These are phyloP conservation scores for Leccinum fallax DNA, from an alignment of 1,284 basidiomycete genomes.

Conservation along the genomic window DNA sequence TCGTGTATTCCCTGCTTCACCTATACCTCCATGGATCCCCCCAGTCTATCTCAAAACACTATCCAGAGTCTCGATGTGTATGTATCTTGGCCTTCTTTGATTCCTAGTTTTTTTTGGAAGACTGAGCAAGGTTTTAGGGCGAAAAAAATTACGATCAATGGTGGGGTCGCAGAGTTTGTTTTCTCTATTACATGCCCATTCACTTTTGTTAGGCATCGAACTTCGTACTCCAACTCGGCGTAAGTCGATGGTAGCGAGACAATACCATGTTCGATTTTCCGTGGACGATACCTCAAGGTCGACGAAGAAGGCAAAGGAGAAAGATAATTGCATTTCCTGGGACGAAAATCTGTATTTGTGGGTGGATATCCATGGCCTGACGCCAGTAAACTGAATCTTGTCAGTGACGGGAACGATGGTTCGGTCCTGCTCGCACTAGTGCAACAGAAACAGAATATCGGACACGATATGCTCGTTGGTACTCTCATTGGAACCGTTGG, in stretches of 20 bases:
- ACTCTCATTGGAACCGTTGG: slow-evolving; percentile 14
- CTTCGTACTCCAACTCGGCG: slow-evolving; percentile 12
- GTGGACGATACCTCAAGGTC: slow-evolving; percentile 10
- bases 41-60: background rate
- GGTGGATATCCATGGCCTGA: slow-evolving; percentile 2
- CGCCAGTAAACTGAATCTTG: background rate
- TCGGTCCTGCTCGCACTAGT: slow-evolving; percentile 14
- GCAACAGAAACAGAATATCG: slow-evolving; percentile 9
- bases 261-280: slow-evolving; percentile 16
- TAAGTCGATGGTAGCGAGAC: slow-evolving; percentile 9
- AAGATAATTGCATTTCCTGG: slow-evolving; percentile 15
- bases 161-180: slow-evolving; percentile 3
- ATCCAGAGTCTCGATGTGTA: slow-evolving; percentile 11
- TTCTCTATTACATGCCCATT: background rate
- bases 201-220: slow-evolving; percentile 12
- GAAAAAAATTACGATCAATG: slow-evolving; percentile 17
- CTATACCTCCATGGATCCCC: slow-evolving; percentile 5
- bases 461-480: slow-evolving; percentile 12
- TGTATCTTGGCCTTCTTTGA: background rate
- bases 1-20: background rate
- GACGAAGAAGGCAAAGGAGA: slow-evolving; percentile 16
- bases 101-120: background rate
- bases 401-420: slow-evolving; percentile 18
- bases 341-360: slow-evolving; percentile 23
- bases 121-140: slow-evolving; percentile 10